Evolutionary conservation across 441 rosid species (phyloP), one percentile per base, ranked within the genome.

Genomic region (Populus tomentosa): DNA sequence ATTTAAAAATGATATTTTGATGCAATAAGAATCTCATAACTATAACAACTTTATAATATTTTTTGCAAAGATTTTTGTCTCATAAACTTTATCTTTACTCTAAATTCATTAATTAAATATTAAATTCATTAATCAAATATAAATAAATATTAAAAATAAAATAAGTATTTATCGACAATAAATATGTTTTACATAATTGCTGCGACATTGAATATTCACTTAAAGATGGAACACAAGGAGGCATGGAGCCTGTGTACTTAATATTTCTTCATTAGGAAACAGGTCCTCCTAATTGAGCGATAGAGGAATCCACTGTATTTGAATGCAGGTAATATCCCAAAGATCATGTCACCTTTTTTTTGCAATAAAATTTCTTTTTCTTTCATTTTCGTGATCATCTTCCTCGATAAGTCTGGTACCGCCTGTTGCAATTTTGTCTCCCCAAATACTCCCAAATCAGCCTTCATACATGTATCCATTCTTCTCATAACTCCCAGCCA

Each of bases 221-320:
- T 6, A 6, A 33, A 33, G 33, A 33, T 40, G 46, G 13, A 40
- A 40, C 46, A 40, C 46, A 40, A 40, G 13, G 0, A 40, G 46
- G 10, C 46, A 40, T 9, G 46, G 0, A 40, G 42, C 13, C 16
- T 42, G 5, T 13, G 9, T 26, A 33, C 24, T 10, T 32, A 75
- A 78, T 20, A 78, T 3, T 69, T 89, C 92, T 42, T 88, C 98
- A 10, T 88, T 97, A 10, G 97, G 97, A 82, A 94, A 91, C 65
- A 90, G 73, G 71, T 89, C 95, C 16, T 91, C 92, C 76, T 94
- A n/a, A n/a, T n/a, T 94, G 23, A 95, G 88, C 3, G 90, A 76
- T 70, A 97, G 98, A 77, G 97, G 92, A 80, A 92, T 94, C 97
- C 99, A 92, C 53, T 95, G 99, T 71, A 94, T 95, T 80, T 92